Evolutionary conservation across 2,329 filamentous ascomycete genomes (phyloP), one percentile per base, ranked within the genome.

Genomic region (Hypoxylon sp.): DNA sequence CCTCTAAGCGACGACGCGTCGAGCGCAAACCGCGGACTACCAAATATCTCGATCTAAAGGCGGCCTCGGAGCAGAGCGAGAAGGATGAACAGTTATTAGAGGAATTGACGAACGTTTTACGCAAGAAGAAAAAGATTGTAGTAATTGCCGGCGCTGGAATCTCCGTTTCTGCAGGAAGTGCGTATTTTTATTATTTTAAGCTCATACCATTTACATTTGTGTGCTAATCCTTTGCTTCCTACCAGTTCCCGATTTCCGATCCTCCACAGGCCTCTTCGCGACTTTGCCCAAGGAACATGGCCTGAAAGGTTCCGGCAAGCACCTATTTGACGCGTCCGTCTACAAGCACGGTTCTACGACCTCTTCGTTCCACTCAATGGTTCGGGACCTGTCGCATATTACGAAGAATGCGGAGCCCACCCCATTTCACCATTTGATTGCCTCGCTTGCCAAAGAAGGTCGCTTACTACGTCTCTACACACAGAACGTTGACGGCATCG

Each of bases 141-240:
- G 93, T 98, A 56, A 92, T 99, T 78, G 96, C 95, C 50, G 96
- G 96, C 64, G 96, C 96, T 70, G 96, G 96, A 68, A 99, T 99
- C 75, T 98, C 96, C 41, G 96, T 98, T 56, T 95, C 95, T 59
- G 95, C 96, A 73, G 96, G 96, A 86, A 77, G 91, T 88, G 73
- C 68, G 76, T 73, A 67, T 57, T 61, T 50, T 61, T 7, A 53
- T 62, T 36, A 32, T 34, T 13, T 21, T 63, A 38, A 14, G 10
- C 28, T 36, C 30, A 49, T 21, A 51, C 10, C 13, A 34, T 53
- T 63, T 32, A 53, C 59, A 7, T 70, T 49, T 65, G 69, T 64
- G 41, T 48, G 41, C 65, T 59, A 78, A 73, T n/a, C 43, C 30
- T 23, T 69, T 43, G 38, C 19, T 69, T 46, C 36, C 43, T 45